These are phyloP conservation scores for Blumeriella jaapii DNA, from an alignment of 2,329 filamentous ascomycete genomes.

Conservation along the genomic window DNA sequence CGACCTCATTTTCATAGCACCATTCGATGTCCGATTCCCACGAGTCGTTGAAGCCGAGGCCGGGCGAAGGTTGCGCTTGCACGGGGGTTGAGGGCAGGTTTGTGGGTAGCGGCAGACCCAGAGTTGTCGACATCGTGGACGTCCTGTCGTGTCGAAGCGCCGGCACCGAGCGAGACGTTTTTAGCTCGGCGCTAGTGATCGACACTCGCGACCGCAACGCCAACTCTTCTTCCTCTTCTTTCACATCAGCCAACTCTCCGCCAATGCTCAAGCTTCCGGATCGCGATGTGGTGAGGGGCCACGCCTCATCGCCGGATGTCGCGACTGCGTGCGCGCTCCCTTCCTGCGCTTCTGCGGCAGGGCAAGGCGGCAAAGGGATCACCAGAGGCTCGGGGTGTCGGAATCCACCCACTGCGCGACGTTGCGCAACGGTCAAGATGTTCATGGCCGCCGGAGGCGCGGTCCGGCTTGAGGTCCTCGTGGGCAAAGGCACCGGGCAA, in stretches of 20 bases:
- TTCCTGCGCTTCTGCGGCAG: conserved; percentile 22
- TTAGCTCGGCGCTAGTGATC: conserved; percentile 18
- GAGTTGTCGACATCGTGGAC: conserved; percentile 16
- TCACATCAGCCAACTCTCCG: conserved; percentile 42
- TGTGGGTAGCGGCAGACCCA: conserved; percentile 9
- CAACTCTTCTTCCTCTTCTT: conserved; percentile 49
- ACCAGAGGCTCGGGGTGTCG: conserved; percentile 34
- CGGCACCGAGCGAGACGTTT: conserved; percentile 24
- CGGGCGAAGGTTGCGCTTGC: conserved; percentile 11
- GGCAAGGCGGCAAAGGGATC: conserved; percentile 13
- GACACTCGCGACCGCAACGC: conserved; percentile 20
- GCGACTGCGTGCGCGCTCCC: conserved; percentile 31
- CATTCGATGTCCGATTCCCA: conserved; percentile 64
- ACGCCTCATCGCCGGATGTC: conserved; percentile 33
- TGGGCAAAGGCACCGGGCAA: conserved; percentile 36
- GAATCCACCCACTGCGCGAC: conserved; percentile 35
- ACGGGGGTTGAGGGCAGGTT: conserved; percentile 2
- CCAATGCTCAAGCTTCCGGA: conserved; percentile 17
- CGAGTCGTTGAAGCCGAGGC: conserved; percentile 27
- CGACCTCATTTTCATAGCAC: conserved; percentile 57
- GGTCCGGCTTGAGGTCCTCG: conserved; percentile 43
- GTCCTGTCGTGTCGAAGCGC: conserved; percentile 32
- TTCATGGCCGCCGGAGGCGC: conserved; percentile 29
- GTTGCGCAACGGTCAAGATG: conserved; percentile 34
- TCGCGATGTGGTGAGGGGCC: conserved; percentile 30